Base-by-base conservation (phyloP, 441 rosid species). In the Croton setiger region DNA sequence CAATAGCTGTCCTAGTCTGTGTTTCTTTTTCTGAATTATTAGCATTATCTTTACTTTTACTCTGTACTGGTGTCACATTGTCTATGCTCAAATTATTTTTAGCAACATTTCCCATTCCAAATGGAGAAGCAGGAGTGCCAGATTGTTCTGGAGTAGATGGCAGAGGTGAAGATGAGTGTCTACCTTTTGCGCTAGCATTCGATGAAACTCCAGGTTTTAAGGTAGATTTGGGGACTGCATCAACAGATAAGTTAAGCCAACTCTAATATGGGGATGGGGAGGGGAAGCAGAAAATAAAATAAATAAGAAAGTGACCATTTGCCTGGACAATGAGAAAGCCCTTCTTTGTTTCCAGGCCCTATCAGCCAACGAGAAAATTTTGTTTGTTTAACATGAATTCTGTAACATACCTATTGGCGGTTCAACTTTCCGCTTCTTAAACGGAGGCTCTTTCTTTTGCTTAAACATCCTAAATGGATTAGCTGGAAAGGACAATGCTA, bases 391-490 rank as follows among this genome's bases (percentile, higher is more conserved):
- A 69, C n/a, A 37, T 49, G 18, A 53, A 67, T 6, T 52, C 64
- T 15, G 56, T 27, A 14, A 52, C 57, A 54, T 82, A 93, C 99
- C 98, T 83, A 21, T 14, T 12, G 60, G 36, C 67, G 96, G 85
- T 64, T 92, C 99, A 67, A 87, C 84, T 84, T 85, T 92, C 74
- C 79, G 92, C 85, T 91, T 92, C 77, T 92, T 96, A 67, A 74
- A 76, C 31, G 93, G 93, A 20, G 84, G 86, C 75, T 91, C 96
- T 80, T 87, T 94, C 88, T 85, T 95, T 73, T 56, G 36, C 36
- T 87, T 85, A 76, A 72, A 84, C 70, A 72, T 73, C 80, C 84
- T 91, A 95, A 96, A 83, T 15, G 93, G 84, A 84, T 76, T 91
- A 65, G 79, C 98, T 93, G 87, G 66, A 83, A 76, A 74, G 57